Percentiles rank a stretch among this genome's conserved stretches.
These are phyloP conservation scores for Epipyxis sp. DNA, from an alignment of 108 stramenopile species.

Conservation along the genomic window DNA sequence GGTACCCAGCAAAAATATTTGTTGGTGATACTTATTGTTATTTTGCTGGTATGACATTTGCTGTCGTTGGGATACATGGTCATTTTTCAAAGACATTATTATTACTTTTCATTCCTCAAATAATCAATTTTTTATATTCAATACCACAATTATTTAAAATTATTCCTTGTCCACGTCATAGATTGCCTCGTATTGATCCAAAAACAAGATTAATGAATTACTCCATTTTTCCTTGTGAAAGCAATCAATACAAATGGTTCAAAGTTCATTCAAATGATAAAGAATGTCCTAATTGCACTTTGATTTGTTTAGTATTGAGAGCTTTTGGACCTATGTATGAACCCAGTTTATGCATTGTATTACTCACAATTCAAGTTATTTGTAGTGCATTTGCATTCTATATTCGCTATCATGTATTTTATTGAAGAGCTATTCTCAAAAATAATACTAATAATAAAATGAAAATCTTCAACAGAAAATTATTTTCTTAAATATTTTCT, in stretches of 20 bases:
- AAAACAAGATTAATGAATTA: conserved; percentile 70
- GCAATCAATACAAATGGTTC: conserved; percentile 13
- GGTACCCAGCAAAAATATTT: conserved; percentile 84
- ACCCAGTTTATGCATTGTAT: conserved; percentile 62
- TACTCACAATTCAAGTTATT: conserved; percentile 70
- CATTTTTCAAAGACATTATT: conserved; percentile 95
- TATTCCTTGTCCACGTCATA: conserved; percentile 89
- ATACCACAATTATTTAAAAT: conserved; percentile 93
- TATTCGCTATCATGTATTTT: conserved; percentile 37
- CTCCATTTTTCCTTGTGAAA: conserved; percentile 62
- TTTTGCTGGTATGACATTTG: conserved; percentile 98
- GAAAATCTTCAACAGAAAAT: too few relatives aligned
- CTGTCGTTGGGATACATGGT: conserved; percentile 73
- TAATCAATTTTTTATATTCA: conserved; percentile 88
- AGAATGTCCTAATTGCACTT: conserved; percentile 78
- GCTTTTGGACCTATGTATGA: conserved; percentile 83
- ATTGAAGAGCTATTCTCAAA: too few relatives aligned
- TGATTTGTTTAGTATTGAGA: conserved; percentile 81
- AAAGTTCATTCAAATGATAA: conserved; percentile 43
- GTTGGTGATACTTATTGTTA: conserved; percentile 99
- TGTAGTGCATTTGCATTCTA: conserved; percentile 44
- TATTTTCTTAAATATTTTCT: too few relatives aligned
- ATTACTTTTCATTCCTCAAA: conserved; percentile 92
- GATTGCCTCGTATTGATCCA: conserved; percentile 80
- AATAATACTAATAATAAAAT: too few relatives aligned